Evolutionary conservation across 306 rosid species (phyloP), one percentile per base, ranked within the genome.

Genomic region (Alnus rubra): DNA sequence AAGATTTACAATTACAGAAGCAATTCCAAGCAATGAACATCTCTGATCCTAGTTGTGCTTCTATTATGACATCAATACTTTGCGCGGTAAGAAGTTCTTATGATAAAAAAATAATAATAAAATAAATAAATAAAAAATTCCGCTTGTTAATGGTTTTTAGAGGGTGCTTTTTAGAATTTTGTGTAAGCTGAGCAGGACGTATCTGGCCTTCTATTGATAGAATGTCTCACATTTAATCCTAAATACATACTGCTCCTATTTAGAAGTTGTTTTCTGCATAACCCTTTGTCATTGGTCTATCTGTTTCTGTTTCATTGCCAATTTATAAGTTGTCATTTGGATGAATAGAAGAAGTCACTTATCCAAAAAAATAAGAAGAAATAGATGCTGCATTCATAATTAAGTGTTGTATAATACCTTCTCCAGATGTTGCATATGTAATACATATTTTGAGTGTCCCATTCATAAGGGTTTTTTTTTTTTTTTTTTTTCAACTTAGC

Each of bases 1-100:
- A 87, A 88, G 99, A 96, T 91, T 79, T 79, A 52, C 83, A 76
- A 65, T 62, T 93, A 65, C 81, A 89, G 83, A 89, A 89, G 83
- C 91, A 90, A 70, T 90, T 90, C 80, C 84, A 82, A 82, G 72
- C 70, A 49, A 89, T 89, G 97, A 87, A 91, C 70, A 77, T 91
- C 35, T 91, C 98, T 86, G 88, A 85, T 80, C 55, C 86, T 78
- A 84, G 65, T 60, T 96, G 99, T 81, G 86, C 94, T 83, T 83
- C 97, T 4, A 80, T 89, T 72, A 35, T 96, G 74, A 96, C 91
- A 85, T 89, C 98, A 70, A 78, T 96, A 78, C 88, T 89, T 65
- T 96, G 99, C 71, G 95, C 97, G 79, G 99, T 96, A 84, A 84
- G 92, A 44, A 79, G 49, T 39, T 69, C 59, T 45, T 52, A 13